Base-by-base conservation (phyloP, 352 stramenopile species). In the Pythium diclinum region DNA sequence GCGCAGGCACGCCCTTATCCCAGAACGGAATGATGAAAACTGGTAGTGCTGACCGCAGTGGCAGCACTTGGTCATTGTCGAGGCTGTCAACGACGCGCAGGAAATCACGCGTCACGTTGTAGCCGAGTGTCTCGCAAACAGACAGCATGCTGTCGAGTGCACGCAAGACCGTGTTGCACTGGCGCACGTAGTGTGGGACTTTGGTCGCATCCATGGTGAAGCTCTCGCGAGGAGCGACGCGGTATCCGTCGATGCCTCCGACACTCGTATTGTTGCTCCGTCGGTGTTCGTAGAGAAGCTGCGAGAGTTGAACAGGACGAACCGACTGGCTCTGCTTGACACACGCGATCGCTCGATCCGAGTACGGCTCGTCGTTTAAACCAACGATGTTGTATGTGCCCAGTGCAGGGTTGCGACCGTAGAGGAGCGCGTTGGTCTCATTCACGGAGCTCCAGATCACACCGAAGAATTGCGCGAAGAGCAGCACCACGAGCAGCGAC, bases 11-110 rank as follows among this genome's bases (percentile, higher is more conserved):
- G n/a, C 33, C 47, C 9, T 68, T 69, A 38, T 76, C 72, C 69
- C 69, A 75, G 56, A 59, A 67, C 28, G 72, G 72, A 30, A 72
- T 53, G 51, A 76, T 72, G 7, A 76, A 4, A 1, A 78, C 36
- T 3, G 72, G 68, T 8, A 76, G 32, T 10, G 72, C 40, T 0
- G 44, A n/a, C n/a, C n/a, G n/a, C n/a, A n/a, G 21, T 0, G 13
- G 34, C 13, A 78, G 55, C 34, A 47, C 30, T 0, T 23, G 25
- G 5, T 58, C 52, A 0, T 6, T 46, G 0, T 59, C 21, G 56
- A 59, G 63, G n/a, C 52, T 62, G 19, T 78, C 53, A 16, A 76
- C 65, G 6, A 76, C 38, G 0, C 62, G 69, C 3, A 76, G 54
- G 0, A 21, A 33, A 33, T 76, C 62, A 0, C 30, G 25, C 2